phyloP scores from a whole-genome alignment of 1,284 basidiomycete genomes.

The Puccinia horiana region DNA sequence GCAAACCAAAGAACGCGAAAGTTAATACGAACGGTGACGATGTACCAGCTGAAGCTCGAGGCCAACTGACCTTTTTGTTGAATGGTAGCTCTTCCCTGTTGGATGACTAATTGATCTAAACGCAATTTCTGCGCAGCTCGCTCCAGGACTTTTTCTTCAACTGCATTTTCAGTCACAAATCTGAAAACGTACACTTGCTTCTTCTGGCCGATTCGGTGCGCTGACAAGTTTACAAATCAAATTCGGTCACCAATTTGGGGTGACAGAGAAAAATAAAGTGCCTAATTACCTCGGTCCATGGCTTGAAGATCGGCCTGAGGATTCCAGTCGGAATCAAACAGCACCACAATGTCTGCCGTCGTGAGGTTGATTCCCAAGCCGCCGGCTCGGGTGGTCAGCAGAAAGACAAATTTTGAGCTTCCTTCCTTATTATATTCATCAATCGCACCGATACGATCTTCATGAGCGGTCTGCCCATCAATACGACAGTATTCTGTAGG shows the following conservation, averaged over 20 bases:
- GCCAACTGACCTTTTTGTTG: constrained; percentile 57
- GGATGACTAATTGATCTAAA: constrained; percentile 95
- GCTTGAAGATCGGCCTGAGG: constrained; percentile 98
- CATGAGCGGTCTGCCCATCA: constrained; percentile 91
- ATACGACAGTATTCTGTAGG: constrained; percentile 88
- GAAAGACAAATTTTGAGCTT: constrained; percentile 94
- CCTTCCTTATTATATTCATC: constrained; percentile 96
- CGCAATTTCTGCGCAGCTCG: constrained; percentile 93
- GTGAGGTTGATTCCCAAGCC: constrained; percentile 97
- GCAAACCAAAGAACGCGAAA: not conserved
- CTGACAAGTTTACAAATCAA: constrained; percentile 57
- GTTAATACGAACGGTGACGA: constrained; percentile 3
- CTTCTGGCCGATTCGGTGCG: constrained; percentile 96
- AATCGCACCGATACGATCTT: constrained; percentile 91
- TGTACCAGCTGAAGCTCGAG: not conserved
- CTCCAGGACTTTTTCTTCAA: constrained; percentile 96
- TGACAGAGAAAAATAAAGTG: not conserved
- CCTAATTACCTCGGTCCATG: constrained; percentile 74
- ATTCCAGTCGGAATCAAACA: constrained; percentile 99
- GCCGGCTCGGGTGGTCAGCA: constrained; percentile 96
- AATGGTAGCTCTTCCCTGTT: constrained; percentile 75
- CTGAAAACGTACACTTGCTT: constrained; percentile 99
- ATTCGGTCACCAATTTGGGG: constrained; percentile 1
- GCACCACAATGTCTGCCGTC: constrained; percentile 88
- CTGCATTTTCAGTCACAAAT: constrained; percentile 92